Evolutionary conservation across 192 early-diverging fungal genomes (phyloP), one percentile per base, ranked within the genome.

Genomic region (Backusella liffmaniae): DNA sequence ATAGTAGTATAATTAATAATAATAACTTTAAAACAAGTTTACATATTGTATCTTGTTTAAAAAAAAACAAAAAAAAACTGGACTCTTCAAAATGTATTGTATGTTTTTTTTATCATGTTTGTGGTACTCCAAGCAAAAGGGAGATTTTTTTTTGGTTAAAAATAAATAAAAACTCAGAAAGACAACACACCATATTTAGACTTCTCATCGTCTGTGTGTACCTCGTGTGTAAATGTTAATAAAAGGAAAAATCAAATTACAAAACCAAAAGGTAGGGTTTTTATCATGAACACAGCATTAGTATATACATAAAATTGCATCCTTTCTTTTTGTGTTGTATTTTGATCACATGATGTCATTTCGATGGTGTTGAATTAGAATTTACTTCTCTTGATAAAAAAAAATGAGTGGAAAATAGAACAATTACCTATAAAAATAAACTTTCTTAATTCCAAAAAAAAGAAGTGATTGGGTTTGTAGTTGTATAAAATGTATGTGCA

Each of bases 11-110:
- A 35, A 67, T 67, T 69, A 39, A 15, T 37, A 39, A 21, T 39
- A 69, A 69, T 39, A 68, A 37, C 39, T 69, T 21, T 39, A 67
- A 67, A 35, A 67, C 67, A 69, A 69, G 67, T 39, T 35, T 39
- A 69, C 23, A 23, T 36, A 0, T 39, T 69, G 67, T 39, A 69
- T 41, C 37, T 69, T 69, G 34, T 69, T 69, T 7, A n/a, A 16
- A 69, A 32, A n/a, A 34, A 69, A 37, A 2, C 7, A 68, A 69
- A 37, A 2, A 1, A 68, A 69, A 69, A 37, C 67, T 37, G 41
- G 10, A 10, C 21, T 59, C n/a, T 59, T 32, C 32, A 18, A 26
- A 39, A 23, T 59, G 51, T 5, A 59, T 59, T 21, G 23, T 7
- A 7, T 59, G 7, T 23, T 59, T 53, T 53, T 21, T 18, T 18